Base-by-base conservation (phyloP, 345 rosid genomes). In the Populus tremula region DNA sequence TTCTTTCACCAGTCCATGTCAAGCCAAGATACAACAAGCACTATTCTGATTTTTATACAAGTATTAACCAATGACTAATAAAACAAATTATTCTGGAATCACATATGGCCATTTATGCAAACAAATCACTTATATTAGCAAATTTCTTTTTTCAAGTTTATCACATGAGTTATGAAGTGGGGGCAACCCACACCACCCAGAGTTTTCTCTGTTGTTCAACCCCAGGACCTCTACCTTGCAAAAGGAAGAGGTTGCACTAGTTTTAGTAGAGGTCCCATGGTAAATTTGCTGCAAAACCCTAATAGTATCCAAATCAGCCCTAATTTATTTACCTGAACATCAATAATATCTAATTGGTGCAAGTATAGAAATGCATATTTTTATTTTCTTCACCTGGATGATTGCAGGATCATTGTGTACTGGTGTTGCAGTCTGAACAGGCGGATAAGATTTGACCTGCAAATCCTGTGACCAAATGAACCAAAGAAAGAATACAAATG, bases 401-500 rank as follows among this genome's bases (percentile, higher is more conserved):
- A 81, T 84, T 62, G 86, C 84, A 56, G 86, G 86, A 76, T 84
- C 86, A 68, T 69, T 75, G 78, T 84, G 76, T 53, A 81, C 63
- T 25, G 78, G 62, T 33, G 80, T 12, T 38, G 80, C n/a, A 17
- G 79, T 23, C 69, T 84, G 82, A 67, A 75, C 82, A 25, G 84
- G 82, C 35, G 86, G 86, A 25, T 84, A 81, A 39, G 86, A 84
- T 56, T 81, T 81, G 64, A 84, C 86, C 82, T 84, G 82, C 72
- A 84, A 81, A 76, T 84, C 86, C 86, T 81, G 82, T 35, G 66
- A 49, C 70, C 67, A 76, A 29, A 79, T 5, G 27, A 25, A 59
- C 47, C 59, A 74, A 23, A 41, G 2, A 64, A 47, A 8, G 73
- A 8, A 47, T 18, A 69, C n/a, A 70, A 66, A 62, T 1, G 36